Evolutionary conservation across 78 protist species (phyloP).

Genomic region (Isochrysis galbana): DNA sequence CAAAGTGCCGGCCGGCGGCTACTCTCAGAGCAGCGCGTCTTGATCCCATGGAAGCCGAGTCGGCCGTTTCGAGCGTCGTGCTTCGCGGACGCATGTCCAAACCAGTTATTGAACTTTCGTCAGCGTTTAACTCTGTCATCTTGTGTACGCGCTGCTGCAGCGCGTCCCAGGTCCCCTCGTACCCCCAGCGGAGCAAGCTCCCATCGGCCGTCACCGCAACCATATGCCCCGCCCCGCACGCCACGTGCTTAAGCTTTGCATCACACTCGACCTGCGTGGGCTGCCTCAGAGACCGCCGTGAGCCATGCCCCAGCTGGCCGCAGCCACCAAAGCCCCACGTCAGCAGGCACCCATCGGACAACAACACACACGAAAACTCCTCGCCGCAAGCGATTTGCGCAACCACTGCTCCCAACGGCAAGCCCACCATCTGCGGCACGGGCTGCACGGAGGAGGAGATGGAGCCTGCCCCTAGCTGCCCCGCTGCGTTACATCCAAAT

Average conservation of each 20-base stretch:
- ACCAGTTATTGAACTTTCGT: neutral
- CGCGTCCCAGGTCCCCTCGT: neutral
- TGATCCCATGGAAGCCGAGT: neutral
- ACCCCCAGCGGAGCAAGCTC: constrained; percentile 6
- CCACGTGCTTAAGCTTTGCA: neutral
- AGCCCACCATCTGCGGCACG: neutral
- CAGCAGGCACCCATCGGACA: neutral
- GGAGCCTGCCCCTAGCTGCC: constrained; percentile 17
- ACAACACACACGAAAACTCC: neutral
- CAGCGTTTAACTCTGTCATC: neutral
- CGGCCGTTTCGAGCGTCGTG: too few species aligned
- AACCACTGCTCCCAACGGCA: neutral
- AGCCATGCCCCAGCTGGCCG: constrained; percentile 45
- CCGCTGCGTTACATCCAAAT: constrained; percentile 9
- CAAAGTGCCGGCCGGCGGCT: neutral
- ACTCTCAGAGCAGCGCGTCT: neutral
- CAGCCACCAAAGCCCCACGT: constrained; percentile 44
- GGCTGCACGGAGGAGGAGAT: neutral
- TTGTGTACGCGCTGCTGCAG: neutral
- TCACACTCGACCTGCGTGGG: neutral
- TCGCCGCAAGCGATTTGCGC: neutral
- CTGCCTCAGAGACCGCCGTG: neutral
- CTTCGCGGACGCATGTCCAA: neutral
- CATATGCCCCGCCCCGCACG: neutral
- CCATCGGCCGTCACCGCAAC: neutral